Evolutionary conservation across 306 rosid genomes (phyloP).

Genomic region (Rubus parviflorus): DNA sequence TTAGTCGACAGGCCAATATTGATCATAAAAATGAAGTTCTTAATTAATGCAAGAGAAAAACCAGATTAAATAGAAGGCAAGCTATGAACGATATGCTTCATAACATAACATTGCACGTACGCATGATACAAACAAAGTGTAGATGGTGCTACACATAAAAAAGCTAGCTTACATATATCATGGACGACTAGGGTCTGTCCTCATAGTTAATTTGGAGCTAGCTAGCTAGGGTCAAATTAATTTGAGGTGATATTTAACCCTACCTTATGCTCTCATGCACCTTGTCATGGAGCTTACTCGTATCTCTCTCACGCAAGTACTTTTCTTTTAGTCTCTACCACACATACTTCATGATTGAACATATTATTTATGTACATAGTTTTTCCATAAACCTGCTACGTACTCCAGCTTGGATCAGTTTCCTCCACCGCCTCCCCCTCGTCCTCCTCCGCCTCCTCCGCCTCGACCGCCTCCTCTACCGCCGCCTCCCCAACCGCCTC

Average conservation of each 20-base stretch:
- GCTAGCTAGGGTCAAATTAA: not conserved
- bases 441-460: not conserved
- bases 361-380: not conserved
- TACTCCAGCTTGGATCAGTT: not conserved
- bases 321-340: not conserved
- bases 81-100: not conserved
- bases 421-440: not conserved
- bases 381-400: not conserved
- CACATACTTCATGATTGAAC: not conserved
- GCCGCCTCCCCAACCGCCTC: not conserved
- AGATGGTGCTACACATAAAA: not conserved
- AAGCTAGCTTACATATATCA: not conserved
- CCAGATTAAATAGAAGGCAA: no score
- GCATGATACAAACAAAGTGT: not conserved
- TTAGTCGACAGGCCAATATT: no score
- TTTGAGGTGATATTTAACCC: not conserved
- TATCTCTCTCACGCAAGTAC: not conserved
- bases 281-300: not conserved
- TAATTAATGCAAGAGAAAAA: no score
- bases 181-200: not conserved
- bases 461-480: not conserved
- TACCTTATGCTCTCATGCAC: not conserved
- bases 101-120: not conserved
- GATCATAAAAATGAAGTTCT: no score
- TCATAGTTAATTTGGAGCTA: not conserved